Base-by-base conservation (phyloP, 495 filamentous ascomycete genomes). In the Podospora anserina region DNA sequence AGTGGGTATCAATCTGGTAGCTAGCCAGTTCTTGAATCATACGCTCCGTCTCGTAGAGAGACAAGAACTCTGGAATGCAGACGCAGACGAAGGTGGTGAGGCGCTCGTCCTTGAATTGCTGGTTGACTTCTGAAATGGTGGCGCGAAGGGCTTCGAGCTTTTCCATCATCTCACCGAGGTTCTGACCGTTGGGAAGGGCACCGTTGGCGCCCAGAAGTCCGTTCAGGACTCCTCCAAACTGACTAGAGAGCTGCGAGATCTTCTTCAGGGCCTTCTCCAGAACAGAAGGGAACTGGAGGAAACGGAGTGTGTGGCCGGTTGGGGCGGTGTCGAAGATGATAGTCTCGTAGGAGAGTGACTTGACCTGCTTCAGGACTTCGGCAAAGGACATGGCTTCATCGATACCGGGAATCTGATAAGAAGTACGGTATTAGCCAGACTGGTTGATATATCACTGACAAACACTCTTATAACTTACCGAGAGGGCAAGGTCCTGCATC, bases 321-420 rank as follows among this genome's bases (percentile, higher is more conserved):
- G 95, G 95, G 1, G 95, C 95, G 57, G 95, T 99, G 76, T 99
- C 95, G 88, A 98, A 99, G 78, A 99, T 92, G 80, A 99, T 97
- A 72, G 92, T 90, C 77, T 97, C 95, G 86, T 98, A 99, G 11
- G 92, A 96, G 70, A 98, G 89, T n/a, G 92, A 96, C 80, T 98
- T 98, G 82, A 99, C 95, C 81, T 99, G 96, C 81, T 99, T 98
- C 68, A 98, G 86, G 61, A 98, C 95, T 81, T 98, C 95, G 74
- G 95, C 95, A 75, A 98, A 99, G 62, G 95, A 97, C 96, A 98
- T 98, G 75, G 95, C 95, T 80, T 99, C 95, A 78, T 99, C 95
- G 66, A 99, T 94, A 79, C 95, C 95, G 64, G 95, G 95, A 57
- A 99, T 98, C 93, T 97, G 72, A 28, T 64, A 18, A 4, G 4